Conservation (phyloP, 768 basidiomycete genomes). For the Amanita jacksonii region DNA sequence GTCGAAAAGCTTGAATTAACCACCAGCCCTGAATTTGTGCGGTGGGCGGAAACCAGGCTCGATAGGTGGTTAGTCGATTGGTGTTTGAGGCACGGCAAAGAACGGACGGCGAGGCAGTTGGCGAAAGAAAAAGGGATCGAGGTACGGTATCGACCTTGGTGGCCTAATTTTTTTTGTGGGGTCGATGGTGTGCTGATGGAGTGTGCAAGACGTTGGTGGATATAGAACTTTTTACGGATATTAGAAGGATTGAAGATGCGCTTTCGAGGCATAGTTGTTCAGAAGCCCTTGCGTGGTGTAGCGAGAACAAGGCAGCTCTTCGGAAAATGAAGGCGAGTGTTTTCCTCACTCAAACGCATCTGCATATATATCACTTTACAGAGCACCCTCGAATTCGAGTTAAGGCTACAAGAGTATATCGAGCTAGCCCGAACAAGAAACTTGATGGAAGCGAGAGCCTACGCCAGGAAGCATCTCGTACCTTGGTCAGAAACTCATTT, state of each 20-base stretch:
- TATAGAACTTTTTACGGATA: conserved; percentile 85
- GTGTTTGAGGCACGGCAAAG: conserved; percentile 72
- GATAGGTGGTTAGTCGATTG: conserved; percentile 93
- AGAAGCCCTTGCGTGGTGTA: conserved; percentile 92
- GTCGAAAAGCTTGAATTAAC: conserved; percentile 48
- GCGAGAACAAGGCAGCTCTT: conserved; percentile 88
- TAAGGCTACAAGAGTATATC: conserved; percentile 93
- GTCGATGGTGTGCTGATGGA: no score
- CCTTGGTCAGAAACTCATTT: conserved; percentile 79
- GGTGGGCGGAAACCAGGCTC: conserved; percentile 74
- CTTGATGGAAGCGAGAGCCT: conserved; percentile 69
- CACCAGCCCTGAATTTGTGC: conserved; percentile 47
- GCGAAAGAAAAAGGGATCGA: conserved; percentile 74
- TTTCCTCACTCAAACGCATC: not conserved
- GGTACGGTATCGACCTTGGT: conserved; percentile 26
- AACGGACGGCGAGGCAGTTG: conserved; percentile 65
- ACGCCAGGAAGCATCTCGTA: conserved; percentile 72
- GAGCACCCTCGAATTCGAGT: conserved; percentile 94
- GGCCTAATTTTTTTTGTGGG: not conserved
- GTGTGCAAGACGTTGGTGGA: conserved; percentile 68
- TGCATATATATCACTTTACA: conserved; percentile 22
- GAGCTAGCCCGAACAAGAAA: conserved; percentile 71
- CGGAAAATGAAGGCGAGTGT: conserved; percentile 74
- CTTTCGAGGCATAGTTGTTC: conserved; percentile 67
- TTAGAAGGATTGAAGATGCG: conserved; percentile 77